These are phyloP conservation scores for Alectoria sarmentosa DNA, from an alignment of 495 filamentous ascomycete species.

Conservation along the genomic window DNA sequence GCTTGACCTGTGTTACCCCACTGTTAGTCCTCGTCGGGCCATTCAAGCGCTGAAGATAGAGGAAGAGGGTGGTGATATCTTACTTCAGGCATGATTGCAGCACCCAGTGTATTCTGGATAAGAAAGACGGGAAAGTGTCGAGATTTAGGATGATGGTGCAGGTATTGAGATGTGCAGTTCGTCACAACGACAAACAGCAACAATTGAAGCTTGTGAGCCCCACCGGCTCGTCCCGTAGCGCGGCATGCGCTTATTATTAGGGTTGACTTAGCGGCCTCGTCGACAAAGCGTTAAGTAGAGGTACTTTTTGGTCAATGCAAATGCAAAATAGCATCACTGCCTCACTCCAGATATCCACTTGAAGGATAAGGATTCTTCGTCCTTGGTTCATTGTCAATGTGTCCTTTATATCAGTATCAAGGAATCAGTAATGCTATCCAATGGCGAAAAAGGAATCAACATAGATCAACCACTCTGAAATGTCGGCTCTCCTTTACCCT, in stretches of 20 bases:
- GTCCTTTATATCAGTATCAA: not conserved
- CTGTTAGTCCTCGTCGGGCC: not conserved
- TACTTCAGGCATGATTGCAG: not conserved
- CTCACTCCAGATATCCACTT: too few species aligned
- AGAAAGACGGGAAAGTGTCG: too few species aligned
- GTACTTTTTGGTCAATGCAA: too few species aligned
- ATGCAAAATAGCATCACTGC: too few species aligned
- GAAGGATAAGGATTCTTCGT: too few species aligned
- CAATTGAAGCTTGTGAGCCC: not conserved
- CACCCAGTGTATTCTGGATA: not conserved
- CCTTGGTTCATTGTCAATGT: not conserved
- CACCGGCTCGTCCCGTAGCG: not conserved
- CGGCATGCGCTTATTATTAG: not conserved
- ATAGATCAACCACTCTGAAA: not conserved
- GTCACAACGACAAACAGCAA: not conserved
- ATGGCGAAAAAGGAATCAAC: not conserved
- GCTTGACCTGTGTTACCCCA: conserved; percentile 55
- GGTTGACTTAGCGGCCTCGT: too few species aligned
- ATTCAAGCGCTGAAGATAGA: not conserved
- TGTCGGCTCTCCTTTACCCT: not conserved
- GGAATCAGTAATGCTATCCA: not conserved
- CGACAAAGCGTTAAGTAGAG: too few species aligned
- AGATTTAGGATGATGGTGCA: not conserved
- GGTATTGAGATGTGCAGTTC: not conserved
- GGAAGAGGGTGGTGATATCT: not conserved